Percentiles rank a stretch among this genome's conserved stretches.
phyloP scores from a whole-genome alignment of 257 asterid genomes.

The Penstemon davidsonii region DNA sequence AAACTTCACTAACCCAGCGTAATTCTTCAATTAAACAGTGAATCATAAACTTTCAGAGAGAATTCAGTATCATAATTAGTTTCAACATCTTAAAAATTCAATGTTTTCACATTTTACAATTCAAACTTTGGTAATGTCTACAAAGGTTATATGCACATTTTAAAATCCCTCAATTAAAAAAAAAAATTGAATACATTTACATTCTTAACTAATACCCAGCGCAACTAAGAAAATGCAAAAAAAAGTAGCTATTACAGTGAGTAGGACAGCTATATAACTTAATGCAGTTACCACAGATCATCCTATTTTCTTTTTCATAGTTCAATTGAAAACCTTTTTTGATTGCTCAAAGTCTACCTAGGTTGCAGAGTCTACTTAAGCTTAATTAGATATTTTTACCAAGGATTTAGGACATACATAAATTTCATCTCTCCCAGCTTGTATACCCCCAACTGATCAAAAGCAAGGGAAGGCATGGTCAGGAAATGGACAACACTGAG shows the following conservation, averaged over 20 bases:
- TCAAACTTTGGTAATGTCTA: background rate
- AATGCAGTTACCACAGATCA: background rate
- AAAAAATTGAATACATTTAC: conserved; percentile 3
- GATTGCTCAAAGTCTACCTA: background rate
- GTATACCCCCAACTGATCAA: background rate
- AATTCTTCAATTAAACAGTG: background rate
- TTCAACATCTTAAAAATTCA: background rate
- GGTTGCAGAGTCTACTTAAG: background rate
- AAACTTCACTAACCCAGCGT: background rate
- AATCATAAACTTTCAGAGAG: background rate
- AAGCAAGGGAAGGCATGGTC: too few relatives aligned
- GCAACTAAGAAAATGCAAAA: background rate
- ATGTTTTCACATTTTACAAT: conserved; percentile 2
- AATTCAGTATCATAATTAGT: background rate
- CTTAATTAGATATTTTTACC: background rate
- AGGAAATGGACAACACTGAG: too few relatives aligned
- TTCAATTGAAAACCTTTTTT: background rate
- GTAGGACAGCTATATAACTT: background rate
- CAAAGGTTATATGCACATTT: background rate
- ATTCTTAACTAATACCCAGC: background rate
- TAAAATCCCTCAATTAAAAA: background rate
- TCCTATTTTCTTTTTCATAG: background rate
- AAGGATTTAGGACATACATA: background rate
- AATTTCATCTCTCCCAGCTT: background rate
- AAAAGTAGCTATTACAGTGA: background rate